Evolutionary conservation across 768 basidiomycete species (phyloP).

Genomic region (Lanmaoa pseudosensibilis): DNA sequence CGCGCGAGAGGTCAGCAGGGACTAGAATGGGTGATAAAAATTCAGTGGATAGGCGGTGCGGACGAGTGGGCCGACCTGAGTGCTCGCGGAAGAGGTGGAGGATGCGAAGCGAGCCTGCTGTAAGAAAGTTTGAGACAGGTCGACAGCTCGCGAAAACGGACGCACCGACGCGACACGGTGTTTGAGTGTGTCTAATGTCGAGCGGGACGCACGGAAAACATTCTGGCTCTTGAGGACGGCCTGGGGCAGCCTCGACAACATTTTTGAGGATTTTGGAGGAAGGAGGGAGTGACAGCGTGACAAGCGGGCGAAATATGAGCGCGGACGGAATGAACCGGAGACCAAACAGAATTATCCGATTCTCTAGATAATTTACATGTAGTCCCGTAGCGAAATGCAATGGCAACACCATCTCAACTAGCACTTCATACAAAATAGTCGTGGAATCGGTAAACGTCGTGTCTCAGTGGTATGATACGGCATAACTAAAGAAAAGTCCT

Average conservation of each 20-base stretch:
- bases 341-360: slow-evolving; percentile 24
- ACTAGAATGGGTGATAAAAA: slow-evolving; percentile 38
- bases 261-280: slow-evolving; percentile 58
- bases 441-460: slow-evolving; percentile 9
- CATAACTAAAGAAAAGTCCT: slow-evolving; percentile 13
- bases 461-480: slow-evolving; percentile 20
- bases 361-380: slow-evolving; percentile 32
- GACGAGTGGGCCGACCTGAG: slow-evolving; percentile 55
- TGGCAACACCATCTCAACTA: slow-evolving; percentile 6
- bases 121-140: slow-evolving; percentile 11
- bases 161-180: slow-evolving; percentile 54
- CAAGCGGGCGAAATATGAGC: slow-evolving; percentile 39
- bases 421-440: slow-evolving; percentile 20
- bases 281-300: slow-evolving; percentile 41
- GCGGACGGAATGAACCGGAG: slow-evolving; percentile 52
- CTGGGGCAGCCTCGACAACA: slow-evolving; percentile 81
- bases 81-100: slow-evolving; percentile 54
- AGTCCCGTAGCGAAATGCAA: slow-evolving; percentile 11
- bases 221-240: slow-evolving; percentile 64
- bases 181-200: slow-evolving; percentile 40
- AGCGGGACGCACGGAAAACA: slow-evolving; percentile 46
- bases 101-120: slow-evolving; percentile 72
- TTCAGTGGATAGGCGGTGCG: background rate
- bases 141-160: slow-evolving; percentile 13
- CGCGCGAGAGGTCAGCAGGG: slow-evolving; percentile 66